A percentile compares a stretch with the other conserved stretches of the same genome.
These are phyloP conservation scores for Achaetomium macrosporum DNA, from an alignment of 2,329 filamentous ascomycete species.

Conservation along the genomic window DNA sequence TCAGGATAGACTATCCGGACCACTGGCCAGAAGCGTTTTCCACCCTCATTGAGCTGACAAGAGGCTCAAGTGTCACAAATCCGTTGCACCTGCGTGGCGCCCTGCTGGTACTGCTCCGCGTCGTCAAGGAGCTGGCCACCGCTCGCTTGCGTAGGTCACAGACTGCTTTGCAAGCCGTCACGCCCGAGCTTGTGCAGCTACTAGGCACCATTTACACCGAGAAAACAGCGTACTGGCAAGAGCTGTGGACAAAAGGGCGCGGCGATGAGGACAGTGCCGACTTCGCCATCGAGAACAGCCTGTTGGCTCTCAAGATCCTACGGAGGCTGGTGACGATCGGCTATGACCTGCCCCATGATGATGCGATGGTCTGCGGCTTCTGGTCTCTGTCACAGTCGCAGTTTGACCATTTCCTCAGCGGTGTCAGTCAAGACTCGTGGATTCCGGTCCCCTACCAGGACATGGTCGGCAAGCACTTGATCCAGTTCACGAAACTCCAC, in stretches of 20 bases:
- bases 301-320: slow-evolving; percentile 72
- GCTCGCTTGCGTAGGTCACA: slow-evolving; percentile 70
- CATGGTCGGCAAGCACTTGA: slow-evolving; percentile 73
- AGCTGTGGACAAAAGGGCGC: slow-evolving; percentile 50
- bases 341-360: slow-evolving; percentile 78
- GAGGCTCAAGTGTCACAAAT: slow-evolving; percentile 51
- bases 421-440: slow-evolving; percentile 52
- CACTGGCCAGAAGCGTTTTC: slow-evolving; percentile 69
- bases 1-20: slow-evolving; percentile 80
- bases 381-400: slow-evolving; percentile 76
- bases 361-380: slow-evolving; percentile 68
- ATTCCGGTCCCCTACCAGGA: slow-evolving; percentile 50
- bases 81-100: slow-evolving; percentile 64
- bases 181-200: slow-evolving; percentile 78
- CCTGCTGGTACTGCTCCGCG: slow-evolving; percentile 71
- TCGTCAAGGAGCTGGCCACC: slow-evolving; percentile 85
- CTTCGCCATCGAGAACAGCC: slow-evolving; percentile 66
- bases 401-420: slow-evolving; percentile 67
- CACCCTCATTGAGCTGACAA: slow-evolving; percentile 59
- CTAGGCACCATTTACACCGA: slow-evolving; percentile 72
- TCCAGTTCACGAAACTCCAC: slow-evolving; percentile 90
- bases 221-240: slow-evolving; percentile 64
- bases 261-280: slow-evolving; percentile 55
- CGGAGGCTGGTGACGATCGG: slow-evolving; percentile 73
- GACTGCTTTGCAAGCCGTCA: slow-evolving; percentile 67